Base-by-base conservation (phyloP, 2,329 filamentous ascomycete genomes). In the Talaromyces sp. region DNA sequence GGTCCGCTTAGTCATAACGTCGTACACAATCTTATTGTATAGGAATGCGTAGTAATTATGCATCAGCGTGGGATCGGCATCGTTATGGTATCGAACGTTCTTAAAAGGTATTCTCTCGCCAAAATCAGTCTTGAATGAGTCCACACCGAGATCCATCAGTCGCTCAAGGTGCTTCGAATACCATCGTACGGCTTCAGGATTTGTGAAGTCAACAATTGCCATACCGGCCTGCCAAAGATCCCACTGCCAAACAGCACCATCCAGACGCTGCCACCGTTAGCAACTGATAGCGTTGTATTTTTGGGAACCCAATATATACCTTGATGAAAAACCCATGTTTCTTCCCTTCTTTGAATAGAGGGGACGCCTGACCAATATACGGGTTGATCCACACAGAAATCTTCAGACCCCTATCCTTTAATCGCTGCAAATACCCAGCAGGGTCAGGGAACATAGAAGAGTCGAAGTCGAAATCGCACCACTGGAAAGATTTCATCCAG, bases 351-450 rank as follows among this genome's bases (percentile, higher is more conserved):
- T 82, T 78, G 77, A 92, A 92, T 0, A 89, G 81, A 0, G 85
- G 86, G 1, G 87, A 89, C 37, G 88, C 86, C 75, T 92, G 89
- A 0, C 85, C 89, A 37, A 92, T 84, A 72, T 92, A 91, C 0
- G 89, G 87, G 73, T 92, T 92, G 66, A 90, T 90, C 90, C 90
- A 92, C 19, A 91, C 88, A 70, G 87, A 90, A 69, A 91, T 85
- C 71, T 89, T 89, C 45, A 91, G 80, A 0, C 86, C 86, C 0
- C 82, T 83, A 19, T 84, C 82, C 69, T 91, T 91, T 66, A 91
- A 79, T 1, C 88, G 83, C 8, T 81, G 73, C 66, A 92, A 86
- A 71, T 89, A 88, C 0, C 83, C 86, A 59, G 83, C 82, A 1
- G 89, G 87, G 68, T 92, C 88, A 0, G 89, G 88, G 75, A 92